These are phyloP conservation scores for Flaveria trinervia DNA, from an alignment of 129 eudicot genomes.

Conservation along the genomic window DNA sequence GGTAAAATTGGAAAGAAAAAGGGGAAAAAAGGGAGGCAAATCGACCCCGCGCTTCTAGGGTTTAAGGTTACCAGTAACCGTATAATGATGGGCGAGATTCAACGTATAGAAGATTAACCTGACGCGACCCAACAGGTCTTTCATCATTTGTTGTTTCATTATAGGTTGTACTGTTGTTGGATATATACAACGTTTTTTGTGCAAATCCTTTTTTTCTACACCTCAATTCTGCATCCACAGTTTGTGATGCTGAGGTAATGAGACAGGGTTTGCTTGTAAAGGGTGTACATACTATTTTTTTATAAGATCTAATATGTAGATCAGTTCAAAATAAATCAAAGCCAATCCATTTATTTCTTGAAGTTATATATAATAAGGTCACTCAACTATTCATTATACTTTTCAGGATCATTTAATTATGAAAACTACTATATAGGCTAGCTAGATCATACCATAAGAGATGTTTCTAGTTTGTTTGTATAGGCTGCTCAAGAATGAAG, in stretches of 20 bases:
- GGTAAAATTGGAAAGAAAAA: constrained; percentile 69
- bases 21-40: constrained; percentile 85
- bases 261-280: constrained; percentile 24
- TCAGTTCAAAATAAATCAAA: background rate
- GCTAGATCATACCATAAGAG: no score
- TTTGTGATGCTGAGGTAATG: background rate
- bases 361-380: no score
- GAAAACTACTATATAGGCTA: no score
- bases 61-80: constrained; percentile 85
- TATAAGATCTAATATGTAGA: background rate
- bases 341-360: background rate
- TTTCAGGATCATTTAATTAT: no score
- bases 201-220: constrained; percentile 17
- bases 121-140: background rate
- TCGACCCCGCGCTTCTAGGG: constrained; percentile 78
- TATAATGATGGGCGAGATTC: constrained; percentile 91
- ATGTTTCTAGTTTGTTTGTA: no score
- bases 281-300: constrained; percentile 22
- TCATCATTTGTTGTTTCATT: constrained; percentile 15
- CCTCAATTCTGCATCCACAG: constrained; percentile 10
- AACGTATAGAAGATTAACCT: constrained; percentile 61
- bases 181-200: constrained; percentile 1
- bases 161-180: background rate
- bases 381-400: no score
- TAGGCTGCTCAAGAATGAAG: no score